These are phyloP conservation scores for Geotrichum bryndzae DNA, from an alignment of 1,139 yeast genomes.

Conservation along the genomic window DNA sequence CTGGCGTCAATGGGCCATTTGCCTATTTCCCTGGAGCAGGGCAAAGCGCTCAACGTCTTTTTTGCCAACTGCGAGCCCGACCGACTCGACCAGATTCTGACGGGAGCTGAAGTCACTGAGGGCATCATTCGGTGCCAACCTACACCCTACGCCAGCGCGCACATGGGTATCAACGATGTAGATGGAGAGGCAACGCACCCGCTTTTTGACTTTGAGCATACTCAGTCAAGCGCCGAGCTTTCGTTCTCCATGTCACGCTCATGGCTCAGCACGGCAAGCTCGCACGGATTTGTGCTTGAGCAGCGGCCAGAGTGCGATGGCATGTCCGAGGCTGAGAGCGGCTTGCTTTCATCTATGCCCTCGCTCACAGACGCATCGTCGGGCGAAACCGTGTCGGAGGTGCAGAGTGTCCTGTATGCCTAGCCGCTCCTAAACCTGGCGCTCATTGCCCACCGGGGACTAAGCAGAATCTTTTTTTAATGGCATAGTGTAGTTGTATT, in stretches of 20 bases:
- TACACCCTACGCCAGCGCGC: background rate
- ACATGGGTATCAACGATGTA: background rate
- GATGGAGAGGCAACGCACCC: background rate
- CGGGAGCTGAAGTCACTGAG: constrained; percentile 32
- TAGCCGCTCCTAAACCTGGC: background rate
- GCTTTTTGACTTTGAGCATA: background rate
- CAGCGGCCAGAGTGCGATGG: background rate
- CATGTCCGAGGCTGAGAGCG: background rate
- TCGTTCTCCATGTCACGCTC: background rate
- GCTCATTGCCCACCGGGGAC: background rate
- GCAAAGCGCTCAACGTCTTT: constrained; percentile 31
- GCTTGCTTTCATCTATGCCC: constrained; percentile 5
- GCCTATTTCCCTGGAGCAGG: constrained; percentile 33
- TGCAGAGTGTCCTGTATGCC: background rate
- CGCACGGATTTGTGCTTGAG: background rate
- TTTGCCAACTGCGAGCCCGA: constrained; percentile 36
- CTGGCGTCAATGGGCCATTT: constrained; percentile 35
- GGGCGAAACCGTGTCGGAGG: constrained; percentile 7
- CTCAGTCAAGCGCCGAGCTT: background rate
- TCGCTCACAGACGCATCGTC: constrained; percentile 9
- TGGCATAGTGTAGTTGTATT: background rate
- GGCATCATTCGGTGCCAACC: constrained; percentile 25
- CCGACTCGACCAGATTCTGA: constrained; percentile 29
- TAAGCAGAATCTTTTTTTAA: background rate
- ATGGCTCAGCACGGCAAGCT: background rate